Conservation (phyloP, 169 alveolate genomes). For the Plasmodium vivax region DNA sequence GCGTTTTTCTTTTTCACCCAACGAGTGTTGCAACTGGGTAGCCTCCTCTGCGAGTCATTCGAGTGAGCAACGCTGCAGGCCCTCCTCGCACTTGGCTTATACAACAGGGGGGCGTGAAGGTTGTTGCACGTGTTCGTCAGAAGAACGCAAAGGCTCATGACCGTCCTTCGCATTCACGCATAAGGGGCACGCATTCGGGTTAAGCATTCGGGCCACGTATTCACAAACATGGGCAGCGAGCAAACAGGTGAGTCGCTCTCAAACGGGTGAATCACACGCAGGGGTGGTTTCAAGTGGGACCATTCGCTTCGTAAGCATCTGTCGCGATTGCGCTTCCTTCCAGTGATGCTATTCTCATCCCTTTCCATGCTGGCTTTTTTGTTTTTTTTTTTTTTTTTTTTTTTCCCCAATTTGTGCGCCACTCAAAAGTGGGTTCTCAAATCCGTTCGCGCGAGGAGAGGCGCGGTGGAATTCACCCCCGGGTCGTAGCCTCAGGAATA, state of each 20-base stretch:
- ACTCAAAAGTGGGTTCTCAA: not conserved
- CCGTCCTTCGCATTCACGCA: constrained; percentile 18
- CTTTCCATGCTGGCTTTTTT: not conserved
- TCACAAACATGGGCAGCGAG: not conserved
- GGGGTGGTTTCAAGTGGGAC: not conserved
- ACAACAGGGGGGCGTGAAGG: not conserved
- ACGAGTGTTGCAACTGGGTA: not conserved
- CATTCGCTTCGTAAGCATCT: not conserved
- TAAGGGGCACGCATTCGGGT: not conserved
- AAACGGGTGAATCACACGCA: not conserved
- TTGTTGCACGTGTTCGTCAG: constrained; percentile 21
- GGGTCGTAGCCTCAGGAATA: not conserved
- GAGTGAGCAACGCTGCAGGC: not conserved
- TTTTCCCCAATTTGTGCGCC: not conserved
- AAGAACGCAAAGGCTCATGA: constrained; percentile 10
- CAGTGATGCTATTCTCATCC: not conserved
- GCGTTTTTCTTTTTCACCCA: not conserved
- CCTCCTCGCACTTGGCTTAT: not conserved
- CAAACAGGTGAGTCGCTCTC: too few species aligned
- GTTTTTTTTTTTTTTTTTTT: too few species aligned
- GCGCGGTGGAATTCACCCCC: not conserved
- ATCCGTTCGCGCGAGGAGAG: not conserved
- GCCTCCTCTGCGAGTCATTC: not conserved
- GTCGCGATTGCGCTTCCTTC: not conserved
- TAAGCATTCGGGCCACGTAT: not conserved